phyloP scores from a whole-genome alignment of 2,329 filamentous ascomycete genomes.

The Coniochaeta sp. region DNA sequence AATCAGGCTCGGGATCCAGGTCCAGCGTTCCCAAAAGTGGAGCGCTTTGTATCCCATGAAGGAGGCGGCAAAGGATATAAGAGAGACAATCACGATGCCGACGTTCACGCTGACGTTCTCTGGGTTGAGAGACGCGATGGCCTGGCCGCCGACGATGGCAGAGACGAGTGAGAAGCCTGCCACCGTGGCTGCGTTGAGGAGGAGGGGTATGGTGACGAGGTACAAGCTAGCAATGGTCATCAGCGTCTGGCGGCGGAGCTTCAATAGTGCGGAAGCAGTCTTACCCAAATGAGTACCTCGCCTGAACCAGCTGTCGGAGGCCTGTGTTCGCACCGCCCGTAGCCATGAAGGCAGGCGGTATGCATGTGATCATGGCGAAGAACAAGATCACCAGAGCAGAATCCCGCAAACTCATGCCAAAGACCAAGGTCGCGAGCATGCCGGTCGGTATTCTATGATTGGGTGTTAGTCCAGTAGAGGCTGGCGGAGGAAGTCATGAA shows the following conservation, averaged over 20 bases:
- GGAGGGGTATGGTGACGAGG: constrained; percentile 40
- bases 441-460: constrained; percentile 47
- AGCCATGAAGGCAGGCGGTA: constrained; percentile 47
- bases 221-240: constrained; percentile 28
- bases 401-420: constrained; percentile 47
- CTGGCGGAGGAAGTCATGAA: background rate
- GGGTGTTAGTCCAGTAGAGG: background rate
- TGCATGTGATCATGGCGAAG: constrained; percentile 45
- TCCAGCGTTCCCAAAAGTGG: constrained; percentile 47
- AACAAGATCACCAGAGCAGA: constrained; percentile 50
- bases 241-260: background rate
- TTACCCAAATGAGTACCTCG: constrained; percentile 52
- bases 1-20: constrained; percentile 48
- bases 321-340: constrained; percentile 48
- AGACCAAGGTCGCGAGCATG: constrained; percentile 46
- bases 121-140: constrained; percentile 37
- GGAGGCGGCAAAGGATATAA: constrained; percentile 44
- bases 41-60: constrained; percentile 47
- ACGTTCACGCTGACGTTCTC: constrained; percentile 40
- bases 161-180: constrained; percentile 51
- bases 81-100: constrained; percentile 48
- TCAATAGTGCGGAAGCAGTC: constrained; percentile 5
- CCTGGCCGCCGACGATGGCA: constrained; percentile 48
- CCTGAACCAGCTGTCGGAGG: constrained; percentile 52
- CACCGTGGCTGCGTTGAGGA: constrained; percentile 49